Evolutionary conservation across 2,329 filamentous ascomycete species (phyloP), one percentile per base, ranked within the genome.

Genomic region (Pseudopithomyces maydicus): DNA sequence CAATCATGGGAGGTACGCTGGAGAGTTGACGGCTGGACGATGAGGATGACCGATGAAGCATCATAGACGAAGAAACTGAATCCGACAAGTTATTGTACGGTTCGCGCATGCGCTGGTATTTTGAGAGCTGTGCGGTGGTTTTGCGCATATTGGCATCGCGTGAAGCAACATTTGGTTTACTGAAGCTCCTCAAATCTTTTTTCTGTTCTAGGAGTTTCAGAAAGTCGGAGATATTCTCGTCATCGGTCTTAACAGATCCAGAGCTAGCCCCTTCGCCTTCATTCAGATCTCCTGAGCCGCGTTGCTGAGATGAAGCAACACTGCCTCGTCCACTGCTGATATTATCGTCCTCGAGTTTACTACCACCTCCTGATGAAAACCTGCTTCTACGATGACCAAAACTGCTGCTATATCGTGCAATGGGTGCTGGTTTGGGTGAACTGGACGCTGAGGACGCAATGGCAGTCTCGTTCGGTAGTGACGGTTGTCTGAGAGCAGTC

Each of bases 201-300:
- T 91, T 91, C 67, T 87, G 88, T 58, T 98, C 94, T 6, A 99
- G 82, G 59, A 92, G 84, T 68, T 96, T 96, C 59, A 99, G 79
- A 67, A 98, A 99, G 51, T 96, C 92, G 0, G 91, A 92, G 39
- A 99, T 96, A 62, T 95, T 93, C 67, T 97, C 91, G 68, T 96
- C 92, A 65, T 98, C 94, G 0, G 89, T 90, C 81, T 70, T 90
- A 81, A 82, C 88, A 81, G 72, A 88, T 29, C 85, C 88, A 2
- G 81, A 84, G 70, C 83, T 86, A 46, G 82, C 87, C 10, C 85
- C 88, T 23, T 84, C 83, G 61, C 90, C 78, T 59, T 86, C 92
- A 29, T 90, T 86, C 49, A 96, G 82, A 26, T 95, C 80, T 2
- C 90, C 92, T 1, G 92, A 97, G 7, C 90, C 90, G 41, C 91